Base-by-base conservation (phyloP, 495 filamentous ascomycete species). In the Friedmanniomyces simplex region DNA sequence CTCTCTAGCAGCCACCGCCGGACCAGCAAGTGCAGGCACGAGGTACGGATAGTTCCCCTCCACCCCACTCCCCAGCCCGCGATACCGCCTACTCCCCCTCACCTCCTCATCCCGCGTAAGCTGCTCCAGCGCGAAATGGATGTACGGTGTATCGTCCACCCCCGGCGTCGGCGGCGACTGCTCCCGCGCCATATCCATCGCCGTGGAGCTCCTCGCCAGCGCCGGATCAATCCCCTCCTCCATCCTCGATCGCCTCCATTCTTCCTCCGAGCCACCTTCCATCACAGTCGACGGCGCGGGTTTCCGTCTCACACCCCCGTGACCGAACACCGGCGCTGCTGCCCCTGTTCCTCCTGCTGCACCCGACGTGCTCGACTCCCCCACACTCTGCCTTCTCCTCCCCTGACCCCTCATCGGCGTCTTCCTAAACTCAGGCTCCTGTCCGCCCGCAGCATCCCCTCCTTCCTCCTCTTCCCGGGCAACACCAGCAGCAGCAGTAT, bases 71-170 rank as follows among this genome's bases (percentile, higher is more conserved):
- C 55, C 55, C 14, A 58, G 36, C 20, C 55, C 55, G 3, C 55
- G 6, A 50, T 60, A 60, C 50, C 51, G 16, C 32, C 61, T 51
- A 22, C 51, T 56, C 13, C 61, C 61, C 41, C 68, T 53, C 14
- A 78, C 72, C 48, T 82, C 77, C 54, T 85, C 82, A 60, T 87
- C 81, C 24, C 79, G 70, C 7, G 85, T 87, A 52, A 88, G 73
- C 64, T 87, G 84, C 51, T 86, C 82, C 49, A 88, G 82, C 36
- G 85, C 85, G 66, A 85, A 87, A 30, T 77, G 81, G 47, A 88
- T 82, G 63, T 83, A 87, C 14, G 83, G 83, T 30, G 79, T 82
- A 66, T 86, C 80, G 59, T 87, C 84, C 45, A 79, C 64, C 13
- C 77, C 82, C 0, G 85, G 85, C 1, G 85, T 85, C 1, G 80